Percentiles rank a stretch among this genome's conserved stretches.
Conservation (phyloP, 257 asterid species). For the Nicotiana undulata region DNA sequence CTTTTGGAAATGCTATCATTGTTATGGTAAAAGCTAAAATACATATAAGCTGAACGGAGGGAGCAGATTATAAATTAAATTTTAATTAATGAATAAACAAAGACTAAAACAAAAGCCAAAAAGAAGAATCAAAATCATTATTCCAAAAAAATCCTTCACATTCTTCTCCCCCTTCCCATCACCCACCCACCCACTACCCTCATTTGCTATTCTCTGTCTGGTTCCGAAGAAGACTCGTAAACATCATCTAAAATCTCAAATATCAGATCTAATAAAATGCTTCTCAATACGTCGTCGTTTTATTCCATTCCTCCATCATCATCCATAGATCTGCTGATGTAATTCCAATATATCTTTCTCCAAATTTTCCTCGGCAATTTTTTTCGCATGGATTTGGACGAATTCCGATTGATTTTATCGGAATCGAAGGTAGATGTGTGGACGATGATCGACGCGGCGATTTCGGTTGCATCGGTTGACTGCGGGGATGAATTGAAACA, state of each 20-base stretch:
- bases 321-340: conserved; percentile 24
- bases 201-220: background rate
- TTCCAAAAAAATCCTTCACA: conserved; percentile 10
- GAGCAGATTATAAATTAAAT: too few species aligned
- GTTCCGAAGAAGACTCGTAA: background rate
- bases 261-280: conserved; percentile 6
- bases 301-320: conserved; percentile 10
- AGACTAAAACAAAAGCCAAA: conserved; percentile 1
- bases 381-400: conserved; percentile 60
- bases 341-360: conserved; percentile 1
- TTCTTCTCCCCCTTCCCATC: background rate
- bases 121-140: background rate
- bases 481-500: conserved; percentile 54
- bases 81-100: background rate
- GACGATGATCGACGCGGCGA: conserved; percentile 77
- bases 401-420: conserved; percentile 55
- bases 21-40: too few species aligned
- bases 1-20: too few species aligned
- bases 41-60: too few species aligned
- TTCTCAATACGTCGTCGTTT: conserved; percentile 21
- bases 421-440: conserved; percentile 66
- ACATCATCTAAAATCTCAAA: background rate
- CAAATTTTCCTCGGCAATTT: background rate
- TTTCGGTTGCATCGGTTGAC: conserved; percentile 64
- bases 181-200: background rate